These are phyloP conservation scores for Fusarium tricinctum DNA, from an alignment of 2,329 filamentous ascomycete species.

Conservation along the genomic window DNA sequence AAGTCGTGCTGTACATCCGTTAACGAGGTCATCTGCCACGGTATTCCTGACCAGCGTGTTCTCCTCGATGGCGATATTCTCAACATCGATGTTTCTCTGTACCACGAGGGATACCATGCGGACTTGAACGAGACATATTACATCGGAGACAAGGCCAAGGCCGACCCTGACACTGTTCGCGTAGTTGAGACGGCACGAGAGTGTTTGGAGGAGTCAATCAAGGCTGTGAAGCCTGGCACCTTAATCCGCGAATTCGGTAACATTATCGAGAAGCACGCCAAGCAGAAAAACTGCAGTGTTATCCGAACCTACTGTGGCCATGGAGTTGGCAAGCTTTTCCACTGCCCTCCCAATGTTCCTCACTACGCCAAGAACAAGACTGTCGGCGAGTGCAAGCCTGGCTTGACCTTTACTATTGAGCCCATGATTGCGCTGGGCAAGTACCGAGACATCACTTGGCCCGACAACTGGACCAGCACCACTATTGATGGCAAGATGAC, in stretches of 20 bases:
- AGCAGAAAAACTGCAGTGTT: slow-evolving; percentile 85
- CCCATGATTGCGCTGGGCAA: slow-evolving; percentile 97
- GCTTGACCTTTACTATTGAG: slow-evolving; percentile 99
- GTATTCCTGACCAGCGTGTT: slow-evolving; percentile 91
- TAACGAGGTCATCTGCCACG: slow-evolving; percentile 99
- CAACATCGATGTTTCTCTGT: slow-evolving; percentile 96
- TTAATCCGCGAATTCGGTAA: slow-evolving; percentile 94
- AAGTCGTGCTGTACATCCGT: slow-evolving; percentile 97
- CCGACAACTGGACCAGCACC: slow-evolving; percentile 97
- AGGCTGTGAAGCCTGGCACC: slow-evolving; percentile 91
- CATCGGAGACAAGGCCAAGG: slow-evolving; percentile 87
- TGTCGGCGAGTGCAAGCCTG: slow-evolving; percentile 90
- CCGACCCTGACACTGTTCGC: slow-evolving; percentile 87
- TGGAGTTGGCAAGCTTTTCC: slow-evolving; percentile 93
- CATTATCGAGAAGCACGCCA: slow-evolving; percentile 95
- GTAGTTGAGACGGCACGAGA: slow-evolving; percentile 92
- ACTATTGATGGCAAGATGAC: slow-evolving; percentile 91
- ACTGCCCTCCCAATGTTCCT: slow-evolving; percentile 92
- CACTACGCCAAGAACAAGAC: slow-evolving; percentile 99
- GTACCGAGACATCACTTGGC: slow-evolving; percentile 95
- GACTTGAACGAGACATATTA: slow-evolving; percentile 99
- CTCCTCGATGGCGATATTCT: slow-evolving; percentile 94
- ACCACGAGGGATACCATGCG: slow-evolving; percentile 94
- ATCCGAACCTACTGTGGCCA: slow-evolving; percentile 98
- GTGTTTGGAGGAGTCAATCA: slow-evolving; percentile 91